These are phyloP conservation scores for Vigna mungo DNA, from an alignment of 306 rosid species.

Conservation along the genomic window DNA sequence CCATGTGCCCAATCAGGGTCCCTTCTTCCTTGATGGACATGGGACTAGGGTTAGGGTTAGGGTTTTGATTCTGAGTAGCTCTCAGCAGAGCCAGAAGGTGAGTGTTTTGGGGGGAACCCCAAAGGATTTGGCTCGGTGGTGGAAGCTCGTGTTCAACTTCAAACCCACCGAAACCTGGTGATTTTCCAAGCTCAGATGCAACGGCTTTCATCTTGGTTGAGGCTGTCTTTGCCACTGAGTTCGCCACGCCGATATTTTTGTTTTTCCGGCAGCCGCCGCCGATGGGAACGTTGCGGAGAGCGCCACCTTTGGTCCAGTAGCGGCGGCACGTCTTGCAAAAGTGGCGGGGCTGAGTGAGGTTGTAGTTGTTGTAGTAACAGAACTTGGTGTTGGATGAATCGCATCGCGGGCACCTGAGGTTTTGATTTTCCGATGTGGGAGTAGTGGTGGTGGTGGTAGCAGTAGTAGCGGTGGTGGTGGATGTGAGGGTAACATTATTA, in stretches of 20 bases:
- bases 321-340: conserved; percentile 99
- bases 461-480: conserved; percentile 43
- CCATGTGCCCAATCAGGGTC: conserved; percentile 56
- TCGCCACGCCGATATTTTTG: conserved; percentile 50
- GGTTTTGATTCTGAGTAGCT: conserved; percentile 69
- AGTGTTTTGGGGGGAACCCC: conserved; percentile 94
- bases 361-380: conserved; percentile 65
- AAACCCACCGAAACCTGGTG: conserved; percentile 48
- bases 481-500: neutral
- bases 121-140: conserved; percentile 62
- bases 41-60: conserved; percentile 55
- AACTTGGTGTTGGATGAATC: conserved; percentile 81
- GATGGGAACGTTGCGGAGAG: conserved; percentile 45
- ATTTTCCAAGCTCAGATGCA: conserved; percentile 63
- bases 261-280: conserved; percentile 59
- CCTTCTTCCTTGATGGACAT: conserved; percentile 64
- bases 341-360: conserved; percentile 98
- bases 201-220: conserved; percentile 64
- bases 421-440: conserved; percentile 58
- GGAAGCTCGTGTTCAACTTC: conserved; percentile 51
- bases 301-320: conserved; percentile 64
- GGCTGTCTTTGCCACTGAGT: conserved; percentile 45
- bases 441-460: conserved; percentile 41
- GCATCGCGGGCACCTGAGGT: conserved; percentile 65
- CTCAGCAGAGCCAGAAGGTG: conserved; percentile 71